phyloP scores from a whole-genome alignment of 164 flowering plant species.

The Litsea cubeba region DNA sequence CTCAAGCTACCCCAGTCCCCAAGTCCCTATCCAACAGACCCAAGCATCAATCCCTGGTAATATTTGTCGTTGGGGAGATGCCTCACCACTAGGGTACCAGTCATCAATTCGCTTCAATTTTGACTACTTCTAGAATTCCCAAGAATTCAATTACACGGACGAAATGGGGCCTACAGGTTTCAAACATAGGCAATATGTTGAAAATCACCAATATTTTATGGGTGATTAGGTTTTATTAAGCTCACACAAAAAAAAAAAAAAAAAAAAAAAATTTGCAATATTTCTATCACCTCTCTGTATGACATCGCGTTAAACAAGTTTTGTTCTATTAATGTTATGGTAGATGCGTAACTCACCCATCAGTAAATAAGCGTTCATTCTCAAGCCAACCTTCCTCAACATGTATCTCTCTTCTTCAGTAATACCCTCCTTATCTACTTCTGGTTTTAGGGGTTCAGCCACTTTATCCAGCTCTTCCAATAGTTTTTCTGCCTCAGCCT shows the following conservation, averaged over 20 bases:
- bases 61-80: no score
- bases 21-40: no score
- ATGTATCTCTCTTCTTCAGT: slow-evolving; percentile 90
- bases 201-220: background rate
- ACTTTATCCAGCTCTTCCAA: slow-evolving; percentile 57
- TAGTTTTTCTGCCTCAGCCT: slow-evolving; percentile 70
- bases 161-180: no score
- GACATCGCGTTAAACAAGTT: background rate
- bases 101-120: no score
- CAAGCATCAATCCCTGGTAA: no score
- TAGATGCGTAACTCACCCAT: slow-evolving; percentile 50
- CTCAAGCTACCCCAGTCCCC: no score
- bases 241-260: background rate
- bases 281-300: background rate
- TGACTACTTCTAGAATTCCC: no score
- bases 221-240: background rate
- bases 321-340: background rate
- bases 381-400: slow-evolving; percentile 89
- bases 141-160: no score
- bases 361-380: slow-evolving; percentile 77
- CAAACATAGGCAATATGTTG: background rate
- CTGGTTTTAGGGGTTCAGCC: slow-evolving; percentile 36
- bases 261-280: background rate
- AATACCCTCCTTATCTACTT: slow-evolving; percentile 73
- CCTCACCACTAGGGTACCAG: no score